Conservation (phyloP, 2,329 filamentous ascomycete species). For the Microsporum ferrugineum region DNA sequence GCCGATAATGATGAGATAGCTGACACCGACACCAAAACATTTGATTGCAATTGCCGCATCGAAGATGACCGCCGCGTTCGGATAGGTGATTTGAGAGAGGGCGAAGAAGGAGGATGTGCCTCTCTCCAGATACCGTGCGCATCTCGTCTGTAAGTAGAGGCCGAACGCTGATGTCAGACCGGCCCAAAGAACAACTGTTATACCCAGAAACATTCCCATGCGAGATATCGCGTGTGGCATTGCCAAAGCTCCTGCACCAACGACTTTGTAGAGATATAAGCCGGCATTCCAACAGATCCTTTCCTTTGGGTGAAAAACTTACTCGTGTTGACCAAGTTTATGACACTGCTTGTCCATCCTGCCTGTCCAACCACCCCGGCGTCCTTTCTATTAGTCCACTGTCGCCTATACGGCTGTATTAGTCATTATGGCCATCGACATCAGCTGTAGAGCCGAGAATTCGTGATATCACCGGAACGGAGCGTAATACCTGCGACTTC, state of each 20-base stretch:
- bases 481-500: constrained; percentile 10
- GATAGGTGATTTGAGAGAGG: constrained; percentile 93
- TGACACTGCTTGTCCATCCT: constrained; percentile 77
- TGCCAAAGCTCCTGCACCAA: constrained; percentile 86
- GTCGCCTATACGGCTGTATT: constrained; percentile 11
- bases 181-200: constrained; percentile 80
- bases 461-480: background rate
- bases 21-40: constrained; percentile 94
- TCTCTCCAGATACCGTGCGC: constrained; percentile 82
- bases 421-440: background rate
- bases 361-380: constrained; percentile 60
- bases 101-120: constrained; percentile 88
- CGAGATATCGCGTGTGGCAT: constrained; percentile 94
- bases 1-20: constrained; percentile 96
- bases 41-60: constrained; percentile 94
- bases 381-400: constrained; percentile 54
- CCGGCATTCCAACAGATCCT: background rate
- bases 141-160: constrained; percentile 86
- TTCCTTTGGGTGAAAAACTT: constrained; percentile 14
- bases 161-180: constrained; percentile 81
- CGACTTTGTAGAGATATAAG: constrained; percentile 44
- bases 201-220: constrained; percentile 82
- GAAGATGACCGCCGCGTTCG: constrained; percentile 88
- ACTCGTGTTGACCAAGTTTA: constrained; percentile 97
- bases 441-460: background rate